Percentiles rank a stretch among this genome's conserved stretches.
Conservation (phyloP, 768 basidiomycete species). For the Lactifluus echinatus region DNA sequence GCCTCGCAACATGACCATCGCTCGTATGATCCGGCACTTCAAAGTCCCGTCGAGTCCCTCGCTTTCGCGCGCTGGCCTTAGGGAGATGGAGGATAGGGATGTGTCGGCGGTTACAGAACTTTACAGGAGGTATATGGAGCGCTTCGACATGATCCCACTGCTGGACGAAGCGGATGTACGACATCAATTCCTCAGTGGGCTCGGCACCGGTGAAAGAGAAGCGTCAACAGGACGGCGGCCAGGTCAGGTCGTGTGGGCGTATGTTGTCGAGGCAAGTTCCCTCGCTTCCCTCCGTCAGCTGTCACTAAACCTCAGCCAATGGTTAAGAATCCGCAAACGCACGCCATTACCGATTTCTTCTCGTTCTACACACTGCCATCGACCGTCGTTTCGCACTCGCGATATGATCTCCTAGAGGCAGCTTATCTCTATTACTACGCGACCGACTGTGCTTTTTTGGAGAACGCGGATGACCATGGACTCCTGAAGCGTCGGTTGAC, state of each 20-base stretch:
- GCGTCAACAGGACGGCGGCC: conserved; percentile 43
- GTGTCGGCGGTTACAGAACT: conserved; percentile 61
- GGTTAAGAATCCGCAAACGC: conserved; percentile 68
- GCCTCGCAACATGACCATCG: conserved; percentile 79
- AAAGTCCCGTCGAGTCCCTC: conserved; percentile 48
- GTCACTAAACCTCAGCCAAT: neutral
- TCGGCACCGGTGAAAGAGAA: conserved; percentile 47
- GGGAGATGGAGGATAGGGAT: conserved; percentile 85
- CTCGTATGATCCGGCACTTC: conserved; percentile 77
- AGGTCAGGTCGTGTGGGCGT: conserved; percentile 90
- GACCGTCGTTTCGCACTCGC: conserved; percentile 73
- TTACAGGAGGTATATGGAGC: conserved; percentile 66
- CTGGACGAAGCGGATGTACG: conserved; percentile 69
- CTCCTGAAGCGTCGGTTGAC: conserved; percentile 61
- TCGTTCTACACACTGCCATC: conserved; percentile 97
- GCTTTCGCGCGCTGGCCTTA: conserved; percentile 47
- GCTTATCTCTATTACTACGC: conserved; percentile 97
- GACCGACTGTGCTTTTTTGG: conserved; percentile 60
- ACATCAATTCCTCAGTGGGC: conserved; percentile 86
- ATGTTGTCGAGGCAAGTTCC: conserved; percentile 78
- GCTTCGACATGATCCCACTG: conserved; percentile 77
- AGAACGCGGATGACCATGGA: conserved; percentile 51
- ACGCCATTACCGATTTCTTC: conserved; percentile 88
- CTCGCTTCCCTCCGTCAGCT: neutral
- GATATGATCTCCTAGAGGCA: conserved; percentile 70